A percentile compares a stretch with the other conserved stretches of the same genome.
phyloP scores from a whole-genome alignment of 1,284 basidiomycete species.

The Ganoderma lingzhi region DNA sequence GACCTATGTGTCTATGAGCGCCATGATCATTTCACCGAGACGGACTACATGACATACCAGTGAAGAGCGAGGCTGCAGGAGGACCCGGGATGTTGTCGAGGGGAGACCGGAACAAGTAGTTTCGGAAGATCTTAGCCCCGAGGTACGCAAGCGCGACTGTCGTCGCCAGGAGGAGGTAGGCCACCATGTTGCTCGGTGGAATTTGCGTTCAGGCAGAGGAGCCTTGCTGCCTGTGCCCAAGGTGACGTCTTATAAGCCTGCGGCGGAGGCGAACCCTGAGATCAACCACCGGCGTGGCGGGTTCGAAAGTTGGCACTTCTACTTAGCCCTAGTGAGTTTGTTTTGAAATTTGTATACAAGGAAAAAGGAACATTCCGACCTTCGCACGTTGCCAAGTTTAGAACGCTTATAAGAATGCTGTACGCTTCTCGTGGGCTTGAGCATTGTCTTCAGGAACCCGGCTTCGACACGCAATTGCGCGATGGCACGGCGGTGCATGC shows the following conservation, averaged over 20 bases:
- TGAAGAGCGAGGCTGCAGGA: not conserved
- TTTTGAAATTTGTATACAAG: not conserved
- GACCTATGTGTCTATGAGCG: not conserved
- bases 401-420: too few species aligned
- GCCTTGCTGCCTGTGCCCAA: not conserved
- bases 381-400: not conserved
- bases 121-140: not conserved
- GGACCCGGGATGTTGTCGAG: constrained; percentile 1
- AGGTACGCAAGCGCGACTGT: not conserved
- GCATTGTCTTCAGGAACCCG: too few species aligned
- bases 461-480: too few species aligned
- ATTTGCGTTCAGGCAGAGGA: not conserved
- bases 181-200: not conserved
- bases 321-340: too few species aligned
- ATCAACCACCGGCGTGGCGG: not conserved
- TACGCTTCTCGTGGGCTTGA: too few species aligned
- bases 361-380: not conserved
- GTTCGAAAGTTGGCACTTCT: not conserved
- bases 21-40: not conserved
- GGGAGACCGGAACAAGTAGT: not conserved
- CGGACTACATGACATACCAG: not conserved
- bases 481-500: too few species aligned
- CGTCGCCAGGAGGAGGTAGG: not conserved
- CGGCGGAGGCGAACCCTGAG: not conserved
- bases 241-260: not conserved